A percentile compares a stretch with the other conserved stretches of the same genome.
Conservation (phyloP, 2,329 filamentous ascomycete genomes). For the Penicillium digitatum region DNA sequence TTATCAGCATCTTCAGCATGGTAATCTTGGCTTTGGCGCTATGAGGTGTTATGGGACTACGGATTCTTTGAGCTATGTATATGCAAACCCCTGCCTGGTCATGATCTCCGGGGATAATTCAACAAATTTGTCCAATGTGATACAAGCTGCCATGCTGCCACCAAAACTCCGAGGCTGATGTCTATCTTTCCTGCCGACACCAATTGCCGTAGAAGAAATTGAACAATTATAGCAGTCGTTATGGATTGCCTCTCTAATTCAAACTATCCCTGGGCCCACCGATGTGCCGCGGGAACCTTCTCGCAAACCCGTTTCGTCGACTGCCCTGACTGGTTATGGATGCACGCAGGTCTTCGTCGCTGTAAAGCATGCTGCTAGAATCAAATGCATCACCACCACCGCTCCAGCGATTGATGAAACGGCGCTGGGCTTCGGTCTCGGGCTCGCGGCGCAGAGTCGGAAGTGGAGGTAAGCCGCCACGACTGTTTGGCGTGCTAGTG, state of each 20-base stretch:
- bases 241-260: slow-evolving; percentile 34
- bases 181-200: not conserved
- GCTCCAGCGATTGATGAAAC: slow-evolving; percentile 39
- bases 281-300: slow-evolving; percentile 38
- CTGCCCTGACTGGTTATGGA: slow-evolving; percentile 31
- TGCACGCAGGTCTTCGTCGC: slow-evolving; percentile 32
- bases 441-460: slow-evolving; percentile 25
- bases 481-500: slow-evolving; percentile 35
- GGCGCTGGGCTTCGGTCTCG: slow-evolving; percentile 41
- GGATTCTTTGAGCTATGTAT: slow-evolving; percentile 1
- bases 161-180: not conserved
- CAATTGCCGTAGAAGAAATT: not conserved
- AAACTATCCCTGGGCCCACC: slow-evolving; percentile 50
- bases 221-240: not conserved
- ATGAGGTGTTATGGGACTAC: slow-evolving; percentile 1
- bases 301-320: slow-evolving; percentile 32
- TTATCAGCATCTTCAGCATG: slow-evolving; percentile 1
- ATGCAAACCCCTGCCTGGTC: not conserved
- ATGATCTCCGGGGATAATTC: not conserved
- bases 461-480: slow-evolving; percentile 28
- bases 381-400: slow-evolving; percentile 34
- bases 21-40: slow-evolving; percentile 5
- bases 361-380: slow-evolving; percentile 32
- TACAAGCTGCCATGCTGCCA: not conserved
- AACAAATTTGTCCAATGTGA: not conserved